These are phyloP conservation scores for Trichophyton verrucosum DNA, from an alignment of 2,329 filamentous ascomycete genomes.

Conservation along the genomic window DNA sequence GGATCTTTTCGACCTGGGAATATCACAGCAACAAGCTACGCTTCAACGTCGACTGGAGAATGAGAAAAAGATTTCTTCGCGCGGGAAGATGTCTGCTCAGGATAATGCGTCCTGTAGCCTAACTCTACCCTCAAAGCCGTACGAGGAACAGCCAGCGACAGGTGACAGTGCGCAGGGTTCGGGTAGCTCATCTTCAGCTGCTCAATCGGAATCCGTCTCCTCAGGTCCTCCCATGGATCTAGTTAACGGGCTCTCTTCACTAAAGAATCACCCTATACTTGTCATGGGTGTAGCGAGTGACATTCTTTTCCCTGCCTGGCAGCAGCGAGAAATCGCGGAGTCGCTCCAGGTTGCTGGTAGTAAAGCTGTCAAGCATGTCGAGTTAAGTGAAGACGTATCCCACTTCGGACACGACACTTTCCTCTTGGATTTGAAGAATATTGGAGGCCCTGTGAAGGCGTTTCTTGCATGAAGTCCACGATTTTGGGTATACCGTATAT, in stretches of 20 bases:
- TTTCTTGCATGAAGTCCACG: constrained; percentile 52
- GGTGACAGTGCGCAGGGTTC: background rate
- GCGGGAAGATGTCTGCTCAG: constrained; percentile 19
- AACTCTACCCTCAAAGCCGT: constrained; percentile 69
- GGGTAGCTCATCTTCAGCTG: background rate
- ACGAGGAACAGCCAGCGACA: constrained; percentile 60
- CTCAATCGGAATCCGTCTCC: constrained; percentile 16
- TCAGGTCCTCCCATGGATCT: constrained; percentile 60
- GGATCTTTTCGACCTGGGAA: constrained; percentile 90
- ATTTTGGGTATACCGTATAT: background rate
- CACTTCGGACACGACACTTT: constrained; percentile 97
- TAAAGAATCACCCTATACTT: constrained; percentile 67
- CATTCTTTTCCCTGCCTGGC: constrained; percentile 95
- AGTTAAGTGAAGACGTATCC: constrained; percentile 87
- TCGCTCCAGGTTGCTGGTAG: constrained; percentile 69
- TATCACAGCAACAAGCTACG: constrained; percentile 53
- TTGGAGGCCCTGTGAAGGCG: constrained; percentile 67
- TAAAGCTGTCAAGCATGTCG: constrained; percentile 68
- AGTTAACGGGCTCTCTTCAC: constrained; percentile 55
- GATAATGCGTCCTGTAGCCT: constrained; percentile 56
- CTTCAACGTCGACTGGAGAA: constrained; percentile 50
- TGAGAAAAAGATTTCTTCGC: constrained; percentile 44
- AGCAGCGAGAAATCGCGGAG: constrained; percentile 86
- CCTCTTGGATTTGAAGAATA: constrained; percentile 77
- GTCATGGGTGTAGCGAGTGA: constrained; percentile 93